A percentile compares a stretch with the other conserved stretches of the same genome.
Conservation (phyloP, 2,329 filamentous ascomycete genomes). For the Whalleya microplaca region DNA sequence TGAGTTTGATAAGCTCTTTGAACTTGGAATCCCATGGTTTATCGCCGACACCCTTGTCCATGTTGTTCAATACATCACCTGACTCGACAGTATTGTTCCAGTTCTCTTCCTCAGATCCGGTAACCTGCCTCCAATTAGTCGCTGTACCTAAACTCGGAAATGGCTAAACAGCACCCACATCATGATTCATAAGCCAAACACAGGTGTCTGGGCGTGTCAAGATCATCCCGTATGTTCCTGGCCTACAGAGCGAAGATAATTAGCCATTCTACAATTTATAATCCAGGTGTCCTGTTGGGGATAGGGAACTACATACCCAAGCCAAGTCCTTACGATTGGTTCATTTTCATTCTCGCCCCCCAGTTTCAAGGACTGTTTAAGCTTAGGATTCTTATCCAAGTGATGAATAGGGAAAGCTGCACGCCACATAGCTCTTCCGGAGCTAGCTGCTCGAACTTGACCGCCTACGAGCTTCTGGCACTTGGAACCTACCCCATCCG, state of each 20-base stretch:
- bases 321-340: conserved; percentile 49
- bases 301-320: conserved; percentile 45
- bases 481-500: conserved; percentile 52
- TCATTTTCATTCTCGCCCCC: conserved; percentile 45
- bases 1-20: conserved; percentile 41
- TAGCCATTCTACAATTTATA: conserved; percentile 8
- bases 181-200: conserved; percentile 46
- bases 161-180: conserved; percentile 28
- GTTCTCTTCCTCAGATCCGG: conserved; percentile 42
- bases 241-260: conserved; percentile 30
- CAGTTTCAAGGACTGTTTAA: conserved; percentile 47
- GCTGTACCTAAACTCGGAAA: neutral
- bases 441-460: conserved; percentile 46
- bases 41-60: conserved; percentile 39
- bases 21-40: conserved; percentile 38
- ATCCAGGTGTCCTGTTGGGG: conserved; percentile 28
- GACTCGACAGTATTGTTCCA: conserved; percentile 42
- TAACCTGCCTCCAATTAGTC: conserved; percentile 33
- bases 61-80: conserved; percentile 42
- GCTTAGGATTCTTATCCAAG: conserved; percentile 44
- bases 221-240: conserved; percentile 45
- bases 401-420: conserved; percentile 46
- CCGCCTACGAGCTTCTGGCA: conserved; percentile 48
- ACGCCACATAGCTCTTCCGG: conserved; percentile 49
- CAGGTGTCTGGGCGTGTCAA: conserved; percentile 40